Evolutionary conservation across 2,329 filamentous ascomycete species (phyloP).

Genomic region (Zasmidium cellare): DNA sequence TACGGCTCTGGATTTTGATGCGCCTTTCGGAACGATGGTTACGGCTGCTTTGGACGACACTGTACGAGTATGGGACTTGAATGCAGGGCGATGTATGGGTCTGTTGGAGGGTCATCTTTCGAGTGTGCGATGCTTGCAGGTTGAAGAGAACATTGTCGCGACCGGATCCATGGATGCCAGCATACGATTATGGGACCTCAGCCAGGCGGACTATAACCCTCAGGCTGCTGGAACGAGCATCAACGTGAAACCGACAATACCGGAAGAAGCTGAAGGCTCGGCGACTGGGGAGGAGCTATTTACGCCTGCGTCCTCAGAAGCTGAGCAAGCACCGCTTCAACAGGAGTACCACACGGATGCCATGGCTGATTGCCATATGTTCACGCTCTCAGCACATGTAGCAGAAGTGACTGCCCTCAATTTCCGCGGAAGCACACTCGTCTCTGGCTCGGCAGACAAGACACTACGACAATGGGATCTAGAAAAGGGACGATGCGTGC

Average conservation of each 20-base stretch:
- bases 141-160: conserved; percentile 92
- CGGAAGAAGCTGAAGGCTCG: conserved; percentile 46
- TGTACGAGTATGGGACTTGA: conserved; percentile 94
- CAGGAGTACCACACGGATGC: conserved; percentile 69
- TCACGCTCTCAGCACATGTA: conserved; percentile 84
- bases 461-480: conserved; percentile 97
- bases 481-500: conserved; percentile 93
- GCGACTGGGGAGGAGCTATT: conserved; percentile 29
- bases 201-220: conserved; percentile 80
- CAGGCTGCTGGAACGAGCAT: conserved; percentile 51
- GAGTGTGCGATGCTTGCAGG: conserved; percentile 86
- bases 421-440: conserved; percentile 83
- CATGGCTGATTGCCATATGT: conserved; percentile 88
- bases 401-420: conserved; percentile 93
- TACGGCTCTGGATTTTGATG: conserved; percentile 91
- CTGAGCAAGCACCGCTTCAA: conserved; percentile 10
- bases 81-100: conserved; percentile 88
- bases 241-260: conserved; percentile 38
- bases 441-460: conserved; percentile 96
- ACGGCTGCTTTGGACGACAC: conserved; percentile 91
- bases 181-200: conserved; percentile 92
- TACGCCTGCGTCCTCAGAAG: conserved; percentile 25
- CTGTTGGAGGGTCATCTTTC: conserved; percentile 90
- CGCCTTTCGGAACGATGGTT: conserved; percentile 94
- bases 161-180: conserved; percentile 95